Percentiles rank a stretch among this genome's conserved stretches.
Conservation (phyloP, 164 flowering plant species). For the Litsea cubeba region DNA sequence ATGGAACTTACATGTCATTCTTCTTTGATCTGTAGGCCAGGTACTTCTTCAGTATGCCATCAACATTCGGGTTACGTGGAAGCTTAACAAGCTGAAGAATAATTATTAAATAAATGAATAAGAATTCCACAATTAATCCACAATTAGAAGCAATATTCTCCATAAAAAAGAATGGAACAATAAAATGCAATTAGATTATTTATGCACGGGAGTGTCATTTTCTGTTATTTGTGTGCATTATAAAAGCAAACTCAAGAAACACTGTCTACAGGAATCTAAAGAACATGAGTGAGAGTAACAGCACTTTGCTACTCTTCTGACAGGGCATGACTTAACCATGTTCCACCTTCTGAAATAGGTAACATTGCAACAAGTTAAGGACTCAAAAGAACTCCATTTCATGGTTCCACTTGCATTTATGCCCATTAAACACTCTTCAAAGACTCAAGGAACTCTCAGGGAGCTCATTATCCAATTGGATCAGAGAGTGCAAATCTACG, state of each 20-base stretch:
- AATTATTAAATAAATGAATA: not conserved
- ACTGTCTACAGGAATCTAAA: not conserved
- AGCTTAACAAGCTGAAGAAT: slow-evolving; percentile 71
- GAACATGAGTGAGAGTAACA: not conserved
- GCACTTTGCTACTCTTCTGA: not conserved
- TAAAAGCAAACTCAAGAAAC: not conserved
- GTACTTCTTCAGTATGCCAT: slow-evolving; percentile 63
- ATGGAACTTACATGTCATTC: slow-evolving; percentile 60
- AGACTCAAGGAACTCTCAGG: too few species aligned
- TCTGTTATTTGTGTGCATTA: not conserved
- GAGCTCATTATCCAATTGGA: too few species aligned
- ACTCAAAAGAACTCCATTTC: too few species aligned
- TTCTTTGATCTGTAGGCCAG: slow-evolving; percentile 62
- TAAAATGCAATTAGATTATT: not conserved
- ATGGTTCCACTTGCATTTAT: too few species aligned
- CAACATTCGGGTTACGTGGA: slow-evolving; percentile 74
- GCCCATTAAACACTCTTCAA: too few species aligned
- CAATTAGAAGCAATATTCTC: not conserved
- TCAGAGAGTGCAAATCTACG: too few species aligned
- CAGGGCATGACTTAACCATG: not conserved
- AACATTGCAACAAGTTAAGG: too few species aligned
- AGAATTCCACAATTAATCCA: not conserved
- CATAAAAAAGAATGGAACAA: not conserved
- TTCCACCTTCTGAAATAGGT: not conserved
- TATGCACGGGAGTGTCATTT: not conserved